Conservation (phyloP, 2,329 filamentous ascomycete genomes). For the Colletotrichum sp. region DNA sequence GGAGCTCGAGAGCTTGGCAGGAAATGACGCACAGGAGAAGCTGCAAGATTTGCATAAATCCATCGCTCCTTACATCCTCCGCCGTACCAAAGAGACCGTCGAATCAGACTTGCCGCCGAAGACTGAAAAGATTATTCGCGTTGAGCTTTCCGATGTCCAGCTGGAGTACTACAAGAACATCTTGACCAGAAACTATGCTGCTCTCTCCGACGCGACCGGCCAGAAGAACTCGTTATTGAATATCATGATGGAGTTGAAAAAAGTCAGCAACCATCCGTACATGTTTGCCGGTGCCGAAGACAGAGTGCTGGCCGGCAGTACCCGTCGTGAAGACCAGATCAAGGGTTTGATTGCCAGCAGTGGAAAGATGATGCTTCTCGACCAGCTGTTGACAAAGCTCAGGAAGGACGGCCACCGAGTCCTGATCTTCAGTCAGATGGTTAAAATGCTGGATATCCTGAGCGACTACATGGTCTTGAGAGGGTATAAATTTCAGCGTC, state of each 20-base stretch:
- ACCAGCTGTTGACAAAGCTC: conserved; percentile 91
- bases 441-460: conserved; percentile 96
- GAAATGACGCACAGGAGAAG: conserved; percentile 84
- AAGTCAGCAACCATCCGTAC: conserved; percentile 97
- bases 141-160: conserved; percentile 95
- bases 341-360: conserved; percentile 95
- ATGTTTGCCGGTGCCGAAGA: conserved; percentile 97
- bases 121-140: conserved; percentile 98
- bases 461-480: conserved; percentile 92
- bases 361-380: conserved; percentile 99
- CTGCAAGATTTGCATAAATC: conserved; percentile 83
- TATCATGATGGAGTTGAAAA: conserved; percentile 99
- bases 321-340: conserved; percentile 85
- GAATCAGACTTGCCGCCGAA: conserved; percentile 96
- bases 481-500: conserved; percentile 92
- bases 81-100: conserved; percentile 95
- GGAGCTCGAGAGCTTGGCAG: conserved; percentile 80
- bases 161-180: conserved; percentile 99
- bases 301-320: conserved; percentile 80
- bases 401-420: conserved; percentile 95
- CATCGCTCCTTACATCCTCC: conserved; percentile 93
- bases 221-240: conserved; percentile 96
- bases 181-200: conserved; percentile 92
- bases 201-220: conserved; percentile 88
- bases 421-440: conserved; percentile 99